Base-by-base conservation (phyloP, 2,329 filamentous ascomycete genomes). In the Sporothrix curviconia region DNA sequence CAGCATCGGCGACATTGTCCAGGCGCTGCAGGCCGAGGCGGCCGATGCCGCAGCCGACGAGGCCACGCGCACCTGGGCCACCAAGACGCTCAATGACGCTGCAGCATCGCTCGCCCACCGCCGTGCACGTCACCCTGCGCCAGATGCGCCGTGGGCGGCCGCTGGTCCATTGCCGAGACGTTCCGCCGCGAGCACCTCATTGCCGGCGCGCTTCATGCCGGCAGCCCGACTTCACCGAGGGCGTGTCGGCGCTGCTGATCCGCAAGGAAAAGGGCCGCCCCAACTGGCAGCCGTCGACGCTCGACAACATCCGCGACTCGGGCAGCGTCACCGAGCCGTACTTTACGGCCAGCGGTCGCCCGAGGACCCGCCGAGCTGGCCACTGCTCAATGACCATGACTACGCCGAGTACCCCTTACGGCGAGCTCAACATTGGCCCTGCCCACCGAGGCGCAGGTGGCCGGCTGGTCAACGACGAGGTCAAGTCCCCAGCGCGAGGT, bases 111-210 rank as follows among this genome's bases (percentile, higher is more conserved):
- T 96, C 90, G 14, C 94, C 95, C 1, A 96, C 88, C 6, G 84
- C 89, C 28, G 84, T 97, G 55, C 85, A 90, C 68, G 94, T 99
- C 51, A 80, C 92, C 2, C 80, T 96, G 57, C 80, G 83, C 64
- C 90, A 95, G 75, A 87, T 97, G 83, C 86, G 85, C 63, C n/a
- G 72, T 88, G 50, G 90, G 89, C 60, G 74, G 76, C 64, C 68
- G 77, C 34, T 97, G 94, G 94, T 79, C 80, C 62, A 96, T 99
- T 66, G 76, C 81, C 15, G 82, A 96, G 72, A 85, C 92, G 1
- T 99, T 97, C 78, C 78, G 85, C 68, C 84, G 84, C 62, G 94
- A 99, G 76, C 82, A 94, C 72, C 80, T 87, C 67, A 90, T 99
- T 59, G 91, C 92, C 2, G n/a, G 76, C 80, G 59, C 82, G 84